Percentiles rank a stretch among this genome's conserved stretches.
Conservation (phyloP, 129 eudicot genomes). For the Tagetes patula region DNA sequence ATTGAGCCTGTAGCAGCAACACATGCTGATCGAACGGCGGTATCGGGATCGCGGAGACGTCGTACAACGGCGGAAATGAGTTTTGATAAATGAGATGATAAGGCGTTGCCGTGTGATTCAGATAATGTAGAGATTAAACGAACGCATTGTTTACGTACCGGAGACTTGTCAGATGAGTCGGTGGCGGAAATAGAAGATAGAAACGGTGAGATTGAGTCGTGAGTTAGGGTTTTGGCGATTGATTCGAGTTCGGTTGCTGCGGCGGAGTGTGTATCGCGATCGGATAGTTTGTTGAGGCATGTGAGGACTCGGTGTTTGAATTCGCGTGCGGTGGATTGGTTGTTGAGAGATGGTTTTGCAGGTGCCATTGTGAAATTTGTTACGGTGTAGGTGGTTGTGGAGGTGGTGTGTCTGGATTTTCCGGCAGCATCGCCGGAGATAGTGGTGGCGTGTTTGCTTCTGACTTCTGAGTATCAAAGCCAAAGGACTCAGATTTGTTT, state of each 20-base stretch:
- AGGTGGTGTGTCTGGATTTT: constrained; percentile 53
- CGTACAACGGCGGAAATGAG: constrained; percentile 65
- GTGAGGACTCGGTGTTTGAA: constrained; percentile 74
- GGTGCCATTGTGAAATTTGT: constrained; percentile 40
- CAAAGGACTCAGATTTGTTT: constrained; percentile 4
- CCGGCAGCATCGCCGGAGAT: constrained; percentile 56
- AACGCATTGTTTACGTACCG: constrained; percentile 67
- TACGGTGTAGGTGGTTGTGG: constrained; percentile 11
- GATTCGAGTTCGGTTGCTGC: constrained; percentile 76
- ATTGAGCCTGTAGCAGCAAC: constrained; percentile 56
- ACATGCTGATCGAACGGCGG: constrained; percentile 73
- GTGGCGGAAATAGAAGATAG: constrained; percentile 68
- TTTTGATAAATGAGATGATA: constrained; percentile 67
- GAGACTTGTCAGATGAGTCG: constrained; percentile 71
- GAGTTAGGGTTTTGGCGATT: constrained; percentile 53
- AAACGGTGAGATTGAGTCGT: constrained; percentile 56
- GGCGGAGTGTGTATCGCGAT: constrained; percentile 79
- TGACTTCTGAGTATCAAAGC: too few relatives aligned
- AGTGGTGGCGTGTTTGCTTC: too few relatives aligned
- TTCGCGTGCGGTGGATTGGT: constrained; percentile 53
- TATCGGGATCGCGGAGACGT: constrained; percentile 77
- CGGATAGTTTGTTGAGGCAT: constrained; percentile 81
- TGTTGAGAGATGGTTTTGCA: constrained; percentile 39
- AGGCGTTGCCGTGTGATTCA: constrained; percentile 53
- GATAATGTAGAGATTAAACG: constrained; percentile 64